Percentiles rank a stretch among this genome's conserved stretches.
Conservation (phyloP, 257 asterid genomes). For the Solanum medicagineum region DNA sequence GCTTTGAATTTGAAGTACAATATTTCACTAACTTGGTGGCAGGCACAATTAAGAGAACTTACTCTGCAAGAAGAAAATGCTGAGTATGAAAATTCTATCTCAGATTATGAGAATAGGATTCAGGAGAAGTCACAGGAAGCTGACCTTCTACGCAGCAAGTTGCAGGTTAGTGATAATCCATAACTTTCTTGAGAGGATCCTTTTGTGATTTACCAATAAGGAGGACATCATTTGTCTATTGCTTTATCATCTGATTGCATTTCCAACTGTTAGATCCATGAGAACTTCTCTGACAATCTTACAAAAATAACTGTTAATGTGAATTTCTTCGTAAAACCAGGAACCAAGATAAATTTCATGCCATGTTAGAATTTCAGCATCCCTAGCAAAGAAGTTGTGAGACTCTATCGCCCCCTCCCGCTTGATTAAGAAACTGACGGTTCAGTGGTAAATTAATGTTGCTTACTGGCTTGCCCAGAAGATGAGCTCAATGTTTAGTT, state of each 20-base stretch:
- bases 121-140: constrained; percentile 70
- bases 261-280: not conserved
- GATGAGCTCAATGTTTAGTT: not conserved
- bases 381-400: not conserved
- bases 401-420: not conserved
- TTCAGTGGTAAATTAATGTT: not conserved
- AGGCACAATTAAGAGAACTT: constrained; percentile 68
- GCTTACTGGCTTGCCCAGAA: not conserved
- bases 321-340: not conserved
- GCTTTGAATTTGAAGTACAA: not conserved
- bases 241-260: not conserved
- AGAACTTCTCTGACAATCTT: not conserved
- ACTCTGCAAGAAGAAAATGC: constrained; percentile 75
- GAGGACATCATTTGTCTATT: not conserved
- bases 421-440: not conserved
- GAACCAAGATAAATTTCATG: not conserved
- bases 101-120: constrained; percentile 52
- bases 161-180: constrained; percentile 47
- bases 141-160: constrained; percentile 47
- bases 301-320: not conserved
- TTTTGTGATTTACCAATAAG: not conserved
- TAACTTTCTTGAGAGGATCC: not conserved
- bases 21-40: not conserved
- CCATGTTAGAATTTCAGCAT: not conserved
- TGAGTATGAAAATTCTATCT: constrained; percentile 61